Conservation (phyloP, 768 basidiomycete species). For the Lactarius psammicola region DNA sequence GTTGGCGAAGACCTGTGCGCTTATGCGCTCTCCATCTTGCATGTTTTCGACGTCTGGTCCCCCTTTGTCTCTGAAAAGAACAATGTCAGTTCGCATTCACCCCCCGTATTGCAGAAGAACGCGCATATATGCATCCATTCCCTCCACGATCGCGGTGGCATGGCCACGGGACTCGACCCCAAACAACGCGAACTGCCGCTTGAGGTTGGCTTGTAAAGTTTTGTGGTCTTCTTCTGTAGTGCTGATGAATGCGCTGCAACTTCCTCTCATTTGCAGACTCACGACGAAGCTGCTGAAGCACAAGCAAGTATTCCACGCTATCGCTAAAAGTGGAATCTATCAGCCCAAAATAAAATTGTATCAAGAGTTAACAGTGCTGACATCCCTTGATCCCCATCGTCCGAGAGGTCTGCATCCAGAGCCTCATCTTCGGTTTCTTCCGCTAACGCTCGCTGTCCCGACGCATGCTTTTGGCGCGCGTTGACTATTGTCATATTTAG, state of each 20-base stretch:
- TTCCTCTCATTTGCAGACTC: not conserved
- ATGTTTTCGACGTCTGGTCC: slow-evolving; percentile 8
- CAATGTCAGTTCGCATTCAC: slow-evolving; percentile 1
- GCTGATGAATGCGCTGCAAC: not conserved
- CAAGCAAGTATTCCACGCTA: slow-evolving; percentile 14
- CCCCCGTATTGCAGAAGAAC: not conserved
- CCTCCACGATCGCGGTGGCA: slow-evolving; percentile 14
- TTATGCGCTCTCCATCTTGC: not conserved
- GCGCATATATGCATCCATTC: slow-evolving; percentile 27
- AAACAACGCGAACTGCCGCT: slow-evolving; percentile 15
- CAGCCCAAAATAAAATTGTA: not conserved
- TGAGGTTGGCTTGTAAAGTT: slow-evolving; percentile 8
- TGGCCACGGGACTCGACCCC: slow-evolving; percentile 22
- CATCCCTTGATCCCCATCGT: slow-evolving; percentile 15
- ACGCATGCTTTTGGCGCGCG: not conserved
- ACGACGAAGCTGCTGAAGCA: slow-evolving; percentile 22
- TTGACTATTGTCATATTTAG: slow-evolving; percentile 1
- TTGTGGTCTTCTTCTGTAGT: slow-evolving; percentile 10
- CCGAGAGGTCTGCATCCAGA: slow-evolving; percentile 2
- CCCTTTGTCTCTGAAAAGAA: slow-evolving; percentile 11
- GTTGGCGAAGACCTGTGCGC: slow-evolving; percentile 3
- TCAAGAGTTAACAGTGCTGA: not conserved
- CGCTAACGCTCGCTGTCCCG: not conserved
- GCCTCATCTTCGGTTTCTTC: slow-evolving; percentile 7
- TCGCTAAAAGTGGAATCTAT: slow-evolving; percentile 1